These are phyloP conservation scores for Alternaria sp. DNA, from an alignment of 2,329 filamentous ascomycete species.

Conservation along the genomic window DNA sequence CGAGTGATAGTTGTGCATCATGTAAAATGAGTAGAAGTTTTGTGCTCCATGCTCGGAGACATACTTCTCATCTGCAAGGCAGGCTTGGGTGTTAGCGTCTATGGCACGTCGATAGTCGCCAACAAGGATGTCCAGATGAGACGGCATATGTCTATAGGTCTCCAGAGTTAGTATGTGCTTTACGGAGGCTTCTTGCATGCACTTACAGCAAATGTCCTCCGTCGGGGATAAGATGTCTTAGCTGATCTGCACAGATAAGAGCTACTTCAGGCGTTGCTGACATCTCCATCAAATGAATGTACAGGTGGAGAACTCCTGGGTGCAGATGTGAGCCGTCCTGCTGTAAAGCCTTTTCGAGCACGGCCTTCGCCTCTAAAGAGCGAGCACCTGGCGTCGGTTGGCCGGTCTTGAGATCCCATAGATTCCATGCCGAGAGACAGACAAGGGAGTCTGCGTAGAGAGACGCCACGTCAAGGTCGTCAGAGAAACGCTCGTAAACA, in stretches of 20 bases:
- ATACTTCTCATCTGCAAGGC: conserved; percentile 71
- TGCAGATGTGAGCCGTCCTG: conserved; percentile 61
- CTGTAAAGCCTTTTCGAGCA: conserved; percentile 66
- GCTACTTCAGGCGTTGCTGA: conserved; percentile 69
- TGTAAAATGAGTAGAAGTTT: conserved; percentile 80
- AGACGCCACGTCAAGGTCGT: conserved; percentile 68
- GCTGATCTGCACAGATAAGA: conserved; percentile 64
- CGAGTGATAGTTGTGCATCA: conserved; percentile 77
- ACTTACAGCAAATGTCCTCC: conserved; percentile 66
- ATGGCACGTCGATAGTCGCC: conserved; percentile 75
- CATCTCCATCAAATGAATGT: conserved; percentile 83
- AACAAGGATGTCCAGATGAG: conserved; percentile 75
- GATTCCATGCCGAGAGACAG: conserved; percentile 69
- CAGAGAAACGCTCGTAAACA: conserved; percentile 60
- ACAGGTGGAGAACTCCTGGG: conserved; percentile 75
- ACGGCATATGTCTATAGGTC: conserved; percentile 69
- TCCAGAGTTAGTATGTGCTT: neutral
- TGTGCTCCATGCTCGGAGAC: conserved; percentile 64
- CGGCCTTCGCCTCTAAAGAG: conserved; percentile 64
- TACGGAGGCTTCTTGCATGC: neutral
- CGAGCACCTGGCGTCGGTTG: conserved; percentile 61
- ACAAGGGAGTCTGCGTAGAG: conserved; percentile 71
- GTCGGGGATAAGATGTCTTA: conserved; percentile 71
- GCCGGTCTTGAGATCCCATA: conserved; percentile 68
- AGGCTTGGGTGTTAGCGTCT: conserved; percentile 69